These are phyloP conservation scores for Santalum album DNA, from an alignment of 164 flowering plant genomes.

Conservation along the genomic window DNA sequence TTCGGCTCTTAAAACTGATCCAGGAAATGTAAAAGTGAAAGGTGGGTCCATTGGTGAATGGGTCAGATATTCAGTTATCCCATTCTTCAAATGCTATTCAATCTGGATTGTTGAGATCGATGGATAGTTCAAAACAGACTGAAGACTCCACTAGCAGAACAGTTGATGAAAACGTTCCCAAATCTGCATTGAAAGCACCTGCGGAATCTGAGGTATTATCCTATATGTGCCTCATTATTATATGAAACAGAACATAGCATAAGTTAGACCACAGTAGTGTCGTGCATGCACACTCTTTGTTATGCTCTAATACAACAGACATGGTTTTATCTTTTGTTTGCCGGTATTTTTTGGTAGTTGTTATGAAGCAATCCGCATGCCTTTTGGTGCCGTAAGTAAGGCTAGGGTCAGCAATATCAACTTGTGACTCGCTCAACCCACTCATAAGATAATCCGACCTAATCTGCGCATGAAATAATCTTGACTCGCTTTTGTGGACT, in stretches of 20 bases:
- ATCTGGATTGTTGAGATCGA: slow-evolving; percentile 27
- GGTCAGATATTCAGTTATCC: slow-evolving; percentile 35
- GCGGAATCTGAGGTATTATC: slow-evolving; percentile 62
- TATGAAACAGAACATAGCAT: background rate
- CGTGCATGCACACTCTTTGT: too few species aligned
- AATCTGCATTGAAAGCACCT: slow-evolving; percentile 32
- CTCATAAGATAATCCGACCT: too few species aligned
- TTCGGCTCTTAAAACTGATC: slow-evolving; percentile 37
- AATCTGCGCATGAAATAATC: too few species aligned
- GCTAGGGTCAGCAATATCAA: too few species aligned
- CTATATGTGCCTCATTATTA: background rate
- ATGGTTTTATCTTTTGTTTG: background rate
- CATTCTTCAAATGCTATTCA: slow-evolving; percentile 20
- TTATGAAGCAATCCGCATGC: too few species aligned
- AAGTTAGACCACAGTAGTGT: background rate
- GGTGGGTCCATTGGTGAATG: slow-evolving; percentile 34
- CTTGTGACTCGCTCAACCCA: too few species aligned
- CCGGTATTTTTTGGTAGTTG: too few species aligned
- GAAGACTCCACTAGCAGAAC: slow-evolving; percentile 42
- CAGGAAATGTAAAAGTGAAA: slow-evolving; percentile 40
- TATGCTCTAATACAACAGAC: background rate
- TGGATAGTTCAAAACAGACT: slow-evolving; percentile 42
- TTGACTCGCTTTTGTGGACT: too few species aligned
- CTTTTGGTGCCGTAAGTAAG: too few species aligned
- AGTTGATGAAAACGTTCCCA: slow-evolving; percentile 45